Base-by-base conservation (phyloP, 73 alveolate genomes). In the Paramecium sonneborni region DNA sequence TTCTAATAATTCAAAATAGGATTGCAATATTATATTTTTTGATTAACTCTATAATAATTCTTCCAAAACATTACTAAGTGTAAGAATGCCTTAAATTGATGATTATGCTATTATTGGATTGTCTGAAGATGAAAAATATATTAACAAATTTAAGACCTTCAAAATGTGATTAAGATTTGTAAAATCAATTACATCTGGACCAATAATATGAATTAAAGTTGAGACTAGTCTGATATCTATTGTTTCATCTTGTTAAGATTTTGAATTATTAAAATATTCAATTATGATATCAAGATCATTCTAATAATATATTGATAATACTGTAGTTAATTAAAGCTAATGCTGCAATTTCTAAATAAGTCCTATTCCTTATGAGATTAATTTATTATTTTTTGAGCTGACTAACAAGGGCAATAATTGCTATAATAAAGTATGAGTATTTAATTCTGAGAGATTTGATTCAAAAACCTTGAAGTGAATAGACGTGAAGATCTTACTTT, bases 1-100 rank as follows among this genome's bases (percentile, higher is more conserved):
- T n/a, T 72, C 86, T 6, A 79, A 23, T 44, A 79, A 79, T 79
- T 79, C 90, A 44, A 23, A 79, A 79, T 41, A 32, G 44, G 41
- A 37, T 24, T 23, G 55, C 28, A 34, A 26, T 79, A 24, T 44
- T 46, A 10, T 7, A n/a, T 26, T 44, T 46, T 79, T n/a, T 43
- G n/a, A 39, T 10, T 41, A 8, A 21, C n/a, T 46, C 70, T 38
- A 24, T 20, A 39, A 34, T 24, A 18, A n/a, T 1, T 74, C 67
- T 14, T 74, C 87, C 62, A 79, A 44, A 24, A 23, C 55, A 43
- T 39, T 43, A 23, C 44, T 44, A 23, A 79, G 72, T 14, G 90
- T 79, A 0, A 44, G 14, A 12, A 79, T 38, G 30, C 90, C 90
- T 41, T 79, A 44, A 24, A 79, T 43, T 1, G 90, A 21, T 9